Evolutionary conservation across 202 grass and related monocot species (phyloP).

Genomic region (Setaria viridis): DNA sequence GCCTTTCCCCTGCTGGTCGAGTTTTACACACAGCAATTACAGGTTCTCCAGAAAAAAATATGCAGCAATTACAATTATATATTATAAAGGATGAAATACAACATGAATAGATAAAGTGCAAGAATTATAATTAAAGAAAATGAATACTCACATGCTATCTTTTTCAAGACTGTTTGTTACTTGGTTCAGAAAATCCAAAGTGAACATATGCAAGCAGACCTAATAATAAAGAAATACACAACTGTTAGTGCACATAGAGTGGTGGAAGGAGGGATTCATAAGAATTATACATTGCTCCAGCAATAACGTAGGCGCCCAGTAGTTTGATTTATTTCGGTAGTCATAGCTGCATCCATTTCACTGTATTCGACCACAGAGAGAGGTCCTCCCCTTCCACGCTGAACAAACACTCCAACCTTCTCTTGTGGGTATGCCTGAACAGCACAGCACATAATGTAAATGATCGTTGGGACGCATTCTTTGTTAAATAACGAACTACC

Average conservation of each 20-base stretch:
- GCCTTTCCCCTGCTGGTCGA: no score
- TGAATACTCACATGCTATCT: conserved; percentile 74
- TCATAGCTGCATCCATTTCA: conserved; percentile 84
- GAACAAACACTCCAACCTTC: conserved; percentile 90
- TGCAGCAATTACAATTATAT: not conserved
- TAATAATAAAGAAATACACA: conserved; percentile 42
- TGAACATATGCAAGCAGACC: conserved; percentile 90
- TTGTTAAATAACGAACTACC: conserved; percentile 22
- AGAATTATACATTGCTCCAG: conserved; percentile 84
- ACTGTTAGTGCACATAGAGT: conserved; percentile 28
- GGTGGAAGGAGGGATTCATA: not conserved
- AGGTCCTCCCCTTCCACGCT: conserved; percentile 78
- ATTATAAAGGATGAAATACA: conserved; percentile 17
- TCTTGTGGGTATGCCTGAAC: conserved; percentile 74
- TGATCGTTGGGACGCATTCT: not conserved
- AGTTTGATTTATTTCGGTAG: conserved; percentile 83
- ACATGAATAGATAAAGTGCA: conserved; percentile 30
- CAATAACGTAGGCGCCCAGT: conserved; percentile 82
- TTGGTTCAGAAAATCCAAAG: conserved; percentile 88
- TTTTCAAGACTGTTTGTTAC: conserved; percentile 87
- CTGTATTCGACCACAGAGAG: conserved; percentile 82
- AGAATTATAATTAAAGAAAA: conserved; percentile 13
- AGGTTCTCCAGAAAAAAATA: not conserved
- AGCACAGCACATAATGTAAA: conserved; percentile 25
- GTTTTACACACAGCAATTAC: not conserved